Evolutionary conservation across 345 rosid genomes (phyloP), one percentile per base, ranked within the genome.

Genomic region (Citrus trifoliata): DNA sequence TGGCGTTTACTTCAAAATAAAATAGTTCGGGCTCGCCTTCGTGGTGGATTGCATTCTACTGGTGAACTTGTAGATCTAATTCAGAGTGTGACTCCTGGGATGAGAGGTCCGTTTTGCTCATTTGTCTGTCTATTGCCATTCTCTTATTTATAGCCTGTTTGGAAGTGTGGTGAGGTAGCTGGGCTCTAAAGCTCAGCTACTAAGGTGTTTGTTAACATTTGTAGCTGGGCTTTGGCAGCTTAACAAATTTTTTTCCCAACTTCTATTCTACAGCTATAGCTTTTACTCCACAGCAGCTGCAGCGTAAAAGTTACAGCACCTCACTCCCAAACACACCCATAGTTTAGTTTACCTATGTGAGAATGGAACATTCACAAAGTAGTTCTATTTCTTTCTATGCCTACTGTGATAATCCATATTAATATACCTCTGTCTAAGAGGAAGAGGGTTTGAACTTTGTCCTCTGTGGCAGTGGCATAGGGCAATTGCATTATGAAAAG

Each of bases 31-130:
- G 93, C 95, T 35, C 93, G 99, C 62, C 78, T 81, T 65, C 61
- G 21, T 1, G 93, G 98, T 59, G 98, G 98, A 62, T 83, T 95
- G 89, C 96, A 91, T 86, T 86, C 96, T 76, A 92, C 99, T n/a
- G 81, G 88, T 55, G 96, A 93, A 55, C 87, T 93, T 32, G 91
- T 90, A 42, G 86, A 88, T 85, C 90, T 93, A 61, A 93, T 95
- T 70, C 86, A 81, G 21, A 75, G 74, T 21, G 70, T 76, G 76
- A 85, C 88, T 79, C 86, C 80, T 46, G 81, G 82, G 76, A 79
- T 81, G 72, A 90, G 83, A 87, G 94, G 98, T 93, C 76, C 18
- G 76, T 73, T 76, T 19, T 46, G 61, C 35, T 74, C 21, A 30
- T 72, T 72, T 35, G 18, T 46, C 18, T 3, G 60, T 66, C 69